phyloP scores from a whole-genome alignment of 768 basidiomycete genomes.

The Lactarius pseudohatsudake region DNA sequence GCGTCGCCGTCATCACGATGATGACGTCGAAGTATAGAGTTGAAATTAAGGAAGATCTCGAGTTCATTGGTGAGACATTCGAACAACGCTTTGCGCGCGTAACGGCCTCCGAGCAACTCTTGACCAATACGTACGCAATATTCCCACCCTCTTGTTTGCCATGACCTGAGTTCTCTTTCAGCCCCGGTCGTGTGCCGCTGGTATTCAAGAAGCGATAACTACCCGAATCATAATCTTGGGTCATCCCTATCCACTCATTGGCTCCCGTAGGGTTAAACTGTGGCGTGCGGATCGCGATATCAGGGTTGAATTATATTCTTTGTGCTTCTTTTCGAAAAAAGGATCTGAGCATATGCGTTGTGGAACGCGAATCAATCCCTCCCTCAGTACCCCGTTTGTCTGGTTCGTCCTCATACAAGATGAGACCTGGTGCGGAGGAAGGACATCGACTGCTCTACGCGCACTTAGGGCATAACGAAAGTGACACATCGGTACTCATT shows the following conservation, averaged over 20 bases:
- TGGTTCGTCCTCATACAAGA: too few species aligned
- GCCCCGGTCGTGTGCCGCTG: constrained; percentile 27
- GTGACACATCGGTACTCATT: too few species aligned
- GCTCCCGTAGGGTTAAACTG: neutral
- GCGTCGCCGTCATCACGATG: constrained; percentile 47
- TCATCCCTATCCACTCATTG: neutral
- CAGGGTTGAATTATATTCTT: neutral
- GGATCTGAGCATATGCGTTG: neutral
- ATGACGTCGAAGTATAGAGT: constrained; percentile 47
- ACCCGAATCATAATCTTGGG: neutral
- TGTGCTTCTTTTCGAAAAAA: neutral
- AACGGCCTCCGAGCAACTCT: neutral
- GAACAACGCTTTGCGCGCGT: constrained; percentile 40
- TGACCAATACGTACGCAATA: constrained; percentile 21
- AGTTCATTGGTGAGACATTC: constrained; percentile 46
- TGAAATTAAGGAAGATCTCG: constrained; percentile 49
- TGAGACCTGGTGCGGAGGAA: too few species aligned
- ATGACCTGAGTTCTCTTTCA: neutral
- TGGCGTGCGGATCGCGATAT: neutral
- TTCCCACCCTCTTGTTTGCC: too few species aligned
- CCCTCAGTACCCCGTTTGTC: neutral
- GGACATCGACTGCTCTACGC: too few species aligned
- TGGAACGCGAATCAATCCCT: neutral
- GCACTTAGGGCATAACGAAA: too few species aligned
- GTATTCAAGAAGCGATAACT: constrained; percentile 28